Evolutionary conservation across 768 basidiomycete species (phyloP), one percentile per base, ranked within the genome.

Genomic region (Tulasnella sp.): DNA sequence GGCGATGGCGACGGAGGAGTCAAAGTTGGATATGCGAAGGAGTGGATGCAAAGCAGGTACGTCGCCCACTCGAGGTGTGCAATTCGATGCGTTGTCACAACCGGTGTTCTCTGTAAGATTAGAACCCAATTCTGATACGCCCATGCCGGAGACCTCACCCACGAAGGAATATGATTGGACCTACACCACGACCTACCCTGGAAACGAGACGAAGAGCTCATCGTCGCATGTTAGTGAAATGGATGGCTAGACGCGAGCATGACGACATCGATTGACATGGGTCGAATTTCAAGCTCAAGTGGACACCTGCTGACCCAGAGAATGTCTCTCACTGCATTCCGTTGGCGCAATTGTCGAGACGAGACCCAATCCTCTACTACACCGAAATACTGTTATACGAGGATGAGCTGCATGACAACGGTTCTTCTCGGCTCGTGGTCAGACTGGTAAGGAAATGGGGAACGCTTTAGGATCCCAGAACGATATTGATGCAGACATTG

Each of bases 131-230:
- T 91, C 94, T 19, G 85, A 84, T 58, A 85, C 90, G 18, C 90
- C 92, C 0, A 90, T 94, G 86, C 93, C 94, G 3, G 85, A 88
- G 81, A 93, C 93, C 7, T 89, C 91, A 31, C 84, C 88, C 0
- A 92, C 95, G 10, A 98, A 97, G 82, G 93, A 92, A 0, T 98
- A 94, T 85, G 98, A 99, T 84, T 99, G 98, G 98, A 99, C 98
- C 16, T 99, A 98, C 84, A 98, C 97, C 2, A 94, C 96, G 1
- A 91, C 89, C 3, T 96, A 98, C 82, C 83, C 91, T 0, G 98
- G 97, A 0, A 91, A 92, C 82, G 82, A 48, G 48, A 48, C 80
- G 73, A 14, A 72, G 71, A 31, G 44, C 19, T 39, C 79, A 27
- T 27, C 74, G 10, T n/a, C 79, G 6, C 36, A 75, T 39, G 79